Evolutionary conservation across 148 eudicot genomes (phyloP).

Genomic region (Rhododendron mucronatum): DNA sequence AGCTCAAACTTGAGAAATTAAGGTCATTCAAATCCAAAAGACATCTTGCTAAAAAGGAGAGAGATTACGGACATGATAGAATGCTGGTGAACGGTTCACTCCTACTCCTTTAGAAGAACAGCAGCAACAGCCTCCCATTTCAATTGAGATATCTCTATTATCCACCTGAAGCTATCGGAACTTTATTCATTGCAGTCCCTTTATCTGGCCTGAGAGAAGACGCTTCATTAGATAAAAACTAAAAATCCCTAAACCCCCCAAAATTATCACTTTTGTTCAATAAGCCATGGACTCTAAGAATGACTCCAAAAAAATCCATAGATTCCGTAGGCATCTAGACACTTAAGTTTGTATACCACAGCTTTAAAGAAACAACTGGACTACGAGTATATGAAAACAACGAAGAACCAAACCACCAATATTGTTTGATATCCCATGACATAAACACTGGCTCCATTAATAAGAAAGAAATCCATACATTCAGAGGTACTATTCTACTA

Average conservation of each 20-base stretch:
- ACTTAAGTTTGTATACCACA: not conserved
- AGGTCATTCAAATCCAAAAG: not conserved
- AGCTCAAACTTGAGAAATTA: not conserved
- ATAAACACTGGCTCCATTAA: not conserved
- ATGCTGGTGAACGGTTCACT: constrained; percentile 42
- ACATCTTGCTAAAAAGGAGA: not conserved
- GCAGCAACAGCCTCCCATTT: constrained; percentile 64
- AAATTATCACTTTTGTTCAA: not conserved
- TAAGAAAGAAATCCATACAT: not conserved
- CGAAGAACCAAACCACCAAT: not conserved
- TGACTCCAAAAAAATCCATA: not conserved
- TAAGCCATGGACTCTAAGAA: not conserved
- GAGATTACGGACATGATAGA: constrained; percentile 49
- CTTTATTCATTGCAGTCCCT: constrained; percentile 22
- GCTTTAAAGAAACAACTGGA: not conserved
- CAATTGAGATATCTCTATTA: constrained; percentile 20
- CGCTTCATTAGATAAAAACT: not conserved
- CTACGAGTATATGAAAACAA: not conserved
- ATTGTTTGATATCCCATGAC: not conserved
- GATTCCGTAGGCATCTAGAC: not conserved
- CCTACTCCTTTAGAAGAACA: constrained; percentile 56
- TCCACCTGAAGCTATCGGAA: constrained; percentile 28
- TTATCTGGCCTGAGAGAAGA: constrained; percentile 3
- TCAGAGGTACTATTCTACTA: not conserved
- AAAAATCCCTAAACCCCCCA: not conserved